Conservation (phyloP, 768 basidiomycete species). For the Lactifluus pinguis region DNA sequence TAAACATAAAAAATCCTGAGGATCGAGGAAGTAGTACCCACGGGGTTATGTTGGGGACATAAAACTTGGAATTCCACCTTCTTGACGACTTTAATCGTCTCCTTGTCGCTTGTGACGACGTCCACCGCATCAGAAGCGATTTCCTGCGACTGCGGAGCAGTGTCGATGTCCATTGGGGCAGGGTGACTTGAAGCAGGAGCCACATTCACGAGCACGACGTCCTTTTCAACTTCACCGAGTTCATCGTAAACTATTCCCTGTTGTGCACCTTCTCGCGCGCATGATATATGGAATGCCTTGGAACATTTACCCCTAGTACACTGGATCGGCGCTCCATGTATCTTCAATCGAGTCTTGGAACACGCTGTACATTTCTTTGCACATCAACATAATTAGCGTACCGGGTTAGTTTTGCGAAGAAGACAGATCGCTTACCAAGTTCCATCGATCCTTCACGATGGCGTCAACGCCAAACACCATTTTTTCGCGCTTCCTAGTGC, state of each 20-base stretch:
- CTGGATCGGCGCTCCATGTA: conserved; percentile 78
- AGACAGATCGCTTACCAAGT: conserved; percentile 50
- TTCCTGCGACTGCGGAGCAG: neutral
- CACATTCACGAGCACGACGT: conserved; percentile 56
- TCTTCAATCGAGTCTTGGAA: conserved; percentile 52
- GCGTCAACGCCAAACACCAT: conserved; percentile 79
- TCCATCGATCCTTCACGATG: conserved; percentile 90
- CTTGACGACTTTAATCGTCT: conserved; percentile 51
- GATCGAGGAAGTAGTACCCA: conserved; percentile 32
- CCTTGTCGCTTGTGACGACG: conserved; percentile 25
- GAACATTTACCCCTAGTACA: conserved; percentile 93
- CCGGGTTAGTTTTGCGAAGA: neutral
- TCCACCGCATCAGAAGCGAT: neutral
- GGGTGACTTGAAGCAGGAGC: conserved; percentile 3
- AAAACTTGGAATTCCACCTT: conserved; percentile 69
- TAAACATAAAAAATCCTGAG: neutral
- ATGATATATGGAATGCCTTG: conserved; percentile 89
- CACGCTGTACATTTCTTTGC: conserved; percentile 88
- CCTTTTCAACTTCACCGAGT: conserved; percentile 68
- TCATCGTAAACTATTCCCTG: conserved; percentile 51
- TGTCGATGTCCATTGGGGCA: conserved; percentile 30
- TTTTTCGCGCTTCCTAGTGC: conserved; percentile 32
- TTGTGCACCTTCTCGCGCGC: conserved; percentile 55
- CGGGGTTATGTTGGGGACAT: conserved; percentile 87
- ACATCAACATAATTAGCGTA: neutral